A percentile compares a stretch with the other conserved stretches of the same genome.
Evolutionary conservation across 208 protist genomes (phyloP).

Genomic region (Wallacemonas sp.): DNA sequence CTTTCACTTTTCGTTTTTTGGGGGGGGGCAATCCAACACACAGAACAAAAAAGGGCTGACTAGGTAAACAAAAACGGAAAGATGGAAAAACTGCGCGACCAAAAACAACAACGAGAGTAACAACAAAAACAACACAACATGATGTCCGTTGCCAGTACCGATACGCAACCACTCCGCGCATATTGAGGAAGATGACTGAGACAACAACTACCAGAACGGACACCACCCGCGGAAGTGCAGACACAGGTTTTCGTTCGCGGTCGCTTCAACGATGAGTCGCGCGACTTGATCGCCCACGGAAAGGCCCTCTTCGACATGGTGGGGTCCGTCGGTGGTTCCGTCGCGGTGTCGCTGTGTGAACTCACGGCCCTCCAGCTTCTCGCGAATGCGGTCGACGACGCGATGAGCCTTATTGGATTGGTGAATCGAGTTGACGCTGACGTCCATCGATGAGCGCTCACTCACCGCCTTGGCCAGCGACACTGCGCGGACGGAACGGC

Average conservation of each 20-base stretch:
- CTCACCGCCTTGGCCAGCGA: constrained; percentile 5
- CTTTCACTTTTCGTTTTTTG: too few relatives aligned
- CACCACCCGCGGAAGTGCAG: constrained; percentile 99
- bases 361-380: constrained; percentile 98
- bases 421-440: constrained; percentile 27
- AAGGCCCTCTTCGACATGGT: constrained; percentile 52
- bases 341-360: constrained; percentile 67
- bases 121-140: too few relatives aligned
- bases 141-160: too few relatives aligned
- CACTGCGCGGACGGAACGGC: constrained; percentile 15
- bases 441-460: constrained; percentile 12
- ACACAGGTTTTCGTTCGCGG: constrained; percentile 98
- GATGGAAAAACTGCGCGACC: too few relatives aligned
- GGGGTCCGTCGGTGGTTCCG: constrained; percentile 12
- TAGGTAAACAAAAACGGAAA: too few relatives aligned
- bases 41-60: too few relatives aligned
- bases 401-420: constrained; percentile 94
- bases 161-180: too few relatives aligned
- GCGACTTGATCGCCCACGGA: constrained; percentile 89
- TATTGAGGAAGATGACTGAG: too few relatives aligned
- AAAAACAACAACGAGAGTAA: too few relatives aligned
- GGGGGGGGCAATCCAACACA: too few relatives aligned
- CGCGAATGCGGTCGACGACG: constrained; percentile 96
- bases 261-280: constrained; percentile 97
- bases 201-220: constrained; percentile 94